Base-by-base conservation (phyloP, 148 eudicot genomes). In the Chenopodium quinoa region DNA sequence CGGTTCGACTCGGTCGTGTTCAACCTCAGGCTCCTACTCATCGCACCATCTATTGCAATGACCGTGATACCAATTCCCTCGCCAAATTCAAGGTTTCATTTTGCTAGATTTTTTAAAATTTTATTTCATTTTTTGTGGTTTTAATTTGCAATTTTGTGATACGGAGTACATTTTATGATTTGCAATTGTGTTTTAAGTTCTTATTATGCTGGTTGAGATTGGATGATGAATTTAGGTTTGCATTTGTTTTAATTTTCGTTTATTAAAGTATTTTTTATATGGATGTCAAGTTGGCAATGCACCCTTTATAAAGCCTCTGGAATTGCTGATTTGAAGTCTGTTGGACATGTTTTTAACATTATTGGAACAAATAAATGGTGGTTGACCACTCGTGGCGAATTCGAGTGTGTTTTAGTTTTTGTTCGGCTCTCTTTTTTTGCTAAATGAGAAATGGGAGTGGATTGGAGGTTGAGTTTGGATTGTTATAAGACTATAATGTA, bases 11-110 rank as follows among this genome's bases (percentile, higher is more conserved):
- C 65, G 91, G 91, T 0, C 84, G 86, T 4, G 85, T 89, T 79
- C 91, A 85, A 7, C 89, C 91, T 71, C 91, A 89, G 74, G 88
- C 88, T 1, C 91, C 91, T 62, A 20, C 87, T 73, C 79, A 85
- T 22, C 91, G 91, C 27, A 85, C 88, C 40, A 87, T 89, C 84
- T 77, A 46, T 66, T 86, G 89, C 22, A 86, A 89, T 81, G 84
- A 89, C 54, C 89, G 86, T 34, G 89, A 86, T 6, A 72, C 85
- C 34, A 89, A 89, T 62, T 73, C 85, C 48, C 78, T 83, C 44
- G 78, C 69, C 78, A 86, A 87, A 81, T 89, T 89, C 83, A 85
- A 83, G 91, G 91, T 89, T 70, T 69, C 63, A 58, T 58, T 14
- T 58, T 17, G 63, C 22, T 6, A 1, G n/a, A 62, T 4, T 20